These are phyloP conservation scores for Macadamia integrifolia DNA, from an alignment of 164 flowering plant genomes.

Conservation along the genomic window DNA sequence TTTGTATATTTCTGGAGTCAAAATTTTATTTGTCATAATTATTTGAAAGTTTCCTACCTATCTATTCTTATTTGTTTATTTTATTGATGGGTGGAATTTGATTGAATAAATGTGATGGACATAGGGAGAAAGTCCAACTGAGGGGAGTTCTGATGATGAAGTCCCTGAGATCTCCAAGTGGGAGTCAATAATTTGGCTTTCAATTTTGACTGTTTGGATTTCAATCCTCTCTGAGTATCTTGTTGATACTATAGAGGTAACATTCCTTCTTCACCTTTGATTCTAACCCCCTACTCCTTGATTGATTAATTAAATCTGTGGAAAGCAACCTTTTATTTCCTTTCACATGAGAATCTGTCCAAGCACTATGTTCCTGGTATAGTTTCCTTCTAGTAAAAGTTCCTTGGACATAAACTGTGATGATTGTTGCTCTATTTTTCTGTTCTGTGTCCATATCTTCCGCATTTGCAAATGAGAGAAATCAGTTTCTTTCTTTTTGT, in stretches of 20 bases:
- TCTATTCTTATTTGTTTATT: not conserved
- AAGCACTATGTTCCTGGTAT: no score
- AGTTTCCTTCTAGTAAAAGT: no score
- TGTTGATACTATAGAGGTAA: conserved; percentile 58
- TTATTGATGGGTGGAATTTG: not conserved
- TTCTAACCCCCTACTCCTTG: no score
- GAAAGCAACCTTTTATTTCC: no score
- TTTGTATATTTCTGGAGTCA: no score
- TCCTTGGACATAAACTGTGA: no score
- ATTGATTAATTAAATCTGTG: no score
- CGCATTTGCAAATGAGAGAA: no score
- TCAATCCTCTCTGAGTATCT: conserved; percentile 56
- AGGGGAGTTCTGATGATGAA: conserved; percentile 40
- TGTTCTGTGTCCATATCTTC: no score
- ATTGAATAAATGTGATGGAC: not conserved
- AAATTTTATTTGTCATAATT: not conserved
- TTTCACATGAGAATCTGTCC: no score
- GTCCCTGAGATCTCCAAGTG: conserved; percentile 54
- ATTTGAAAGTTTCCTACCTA: not conserved
- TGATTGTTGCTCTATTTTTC: no score
- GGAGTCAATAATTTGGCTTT: conserved; percentile 63
- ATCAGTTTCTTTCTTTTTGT: no score
- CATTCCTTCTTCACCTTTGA: not conserved
- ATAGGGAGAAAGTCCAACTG: conserved; percentile 35
- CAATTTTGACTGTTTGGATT: conserved; percentile 55